Evolutionary conservation across 768 basidiomycete species (phyloP).

Genomic region (Serendipita sp.): DNA sequence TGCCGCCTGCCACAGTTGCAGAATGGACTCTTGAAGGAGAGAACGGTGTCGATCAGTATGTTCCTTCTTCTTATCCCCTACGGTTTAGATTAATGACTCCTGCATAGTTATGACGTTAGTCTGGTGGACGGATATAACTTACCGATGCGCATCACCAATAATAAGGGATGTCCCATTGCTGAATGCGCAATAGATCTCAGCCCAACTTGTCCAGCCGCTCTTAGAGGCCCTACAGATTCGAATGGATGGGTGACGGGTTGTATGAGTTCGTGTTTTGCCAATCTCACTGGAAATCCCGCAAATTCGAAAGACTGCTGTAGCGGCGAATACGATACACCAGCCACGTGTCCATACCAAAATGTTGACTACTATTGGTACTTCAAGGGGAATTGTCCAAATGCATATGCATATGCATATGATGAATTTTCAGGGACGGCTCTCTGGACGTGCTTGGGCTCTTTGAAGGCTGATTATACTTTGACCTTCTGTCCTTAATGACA

Average conservation of each 20-base stretch:
- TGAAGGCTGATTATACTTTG: slow-evolving; percentile 27
- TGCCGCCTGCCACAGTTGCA: slow-evolving; percentile 51
- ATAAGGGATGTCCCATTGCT: slow-evolving; percentile 35
- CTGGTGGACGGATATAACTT: slow-evolving; percentile 45
- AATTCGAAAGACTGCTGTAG: slow-evolving; percentile 54
- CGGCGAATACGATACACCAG: slow-evolving; percentile 33
- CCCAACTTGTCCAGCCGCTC: slow-evolving; percentile 34
- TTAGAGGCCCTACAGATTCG: slow-evolving; percentile 37
- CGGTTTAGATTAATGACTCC: neutral
- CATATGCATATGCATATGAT: slow-evolving; percentile 40
- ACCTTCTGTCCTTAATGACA: slow-evolving; percentile 27
- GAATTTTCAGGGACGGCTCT: slow-evolving; percentile 33
- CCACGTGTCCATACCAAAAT: slow-evolving; percentile 38
- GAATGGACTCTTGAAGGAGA: slow-evolving; percentile 41
- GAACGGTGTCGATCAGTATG: slow-evolving; percentile 28
- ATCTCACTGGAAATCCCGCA: slow-evolving; percentile 27
- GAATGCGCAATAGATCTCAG: slow-evolving; percentile 47
- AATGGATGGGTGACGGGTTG: slow-evolving; percentile 44
- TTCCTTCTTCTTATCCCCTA: neutral
- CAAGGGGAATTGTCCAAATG: slow-evolving; percentile 31
- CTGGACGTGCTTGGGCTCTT: slow-evolving; percentile 30
- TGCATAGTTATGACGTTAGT: slow-evolving; percentile 26
- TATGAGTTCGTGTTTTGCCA: slow-evolving; percentile 37
- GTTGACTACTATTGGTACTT: slow-evolving; percentile 30
- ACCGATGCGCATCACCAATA: slow-evolving; percentile 41